phyloP scores from a whole-genome alignment of 2,329 filamentous ascomycete species.

The Dothistroma septosporum region DNA sequence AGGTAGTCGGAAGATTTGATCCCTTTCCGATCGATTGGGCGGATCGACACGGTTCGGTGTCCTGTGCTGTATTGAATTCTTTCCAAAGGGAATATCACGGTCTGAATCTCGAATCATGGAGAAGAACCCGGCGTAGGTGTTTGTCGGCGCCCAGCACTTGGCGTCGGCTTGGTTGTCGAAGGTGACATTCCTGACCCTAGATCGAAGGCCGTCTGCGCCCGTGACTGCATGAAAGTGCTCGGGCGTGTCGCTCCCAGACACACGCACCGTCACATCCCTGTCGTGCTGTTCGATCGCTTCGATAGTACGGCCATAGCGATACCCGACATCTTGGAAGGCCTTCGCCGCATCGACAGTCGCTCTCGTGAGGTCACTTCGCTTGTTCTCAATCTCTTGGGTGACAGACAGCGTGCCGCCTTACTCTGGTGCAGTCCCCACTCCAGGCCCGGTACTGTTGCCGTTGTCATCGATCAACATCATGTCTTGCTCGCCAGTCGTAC shows the following conservation, averaged over 20 bases:
- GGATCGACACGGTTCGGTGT: slow-evolving; percentile 20
- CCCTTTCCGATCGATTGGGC: slow-evolving; percentile 16
- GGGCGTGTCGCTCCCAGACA: slow-evolving; percentile 8
- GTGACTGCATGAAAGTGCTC: slow-evolving; percentile 15
- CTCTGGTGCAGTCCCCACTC: slow-evolving; percentile 10
- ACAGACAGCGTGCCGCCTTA: slow-evolving; percentile 12
- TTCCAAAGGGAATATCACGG: slow-evolving; percentile 18
- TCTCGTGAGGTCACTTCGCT: slow-evolving; percentile 49
- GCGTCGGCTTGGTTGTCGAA: slow-evolving; percentile 9
- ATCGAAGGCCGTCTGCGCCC: slow-evolving; percentile 19
- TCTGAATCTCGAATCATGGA: slow-evolving; percentile 21
- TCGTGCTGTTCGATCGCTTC: slow-evolving; percentile 12
- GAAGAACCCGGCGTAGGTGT: slow-evolving; percentile 24
- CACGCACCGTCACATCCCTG: slow-evolving; percentile 10
- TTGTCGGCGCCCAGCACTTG: not conserved
- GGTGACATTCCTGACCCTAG: slow-evolving; percentile 10
- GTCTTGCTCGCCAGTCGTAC: slow-evolving; percentile 28
- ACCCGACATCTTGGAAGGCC: slow-evolving; percentile 13
- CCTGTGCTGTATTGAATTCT: slow-evolving; percentile 16
- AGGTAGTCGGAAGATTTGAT: slow-evolving; percentile 12
- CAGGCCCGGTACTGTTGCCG: slow-evolving; percentile 17
- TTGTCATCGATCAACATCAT: slow-evolving; percentile 28
- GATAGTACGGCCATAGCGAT: slow-evolving; percentile 17
- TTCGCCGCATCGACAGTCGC: slow-evolving; percentile 38
- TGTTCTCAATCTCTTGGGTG: slow-evolving; percentile 28